These are phyloP conservation scores for Viola odorata DNA, from an alignment of 345 rosid genomes.

Conservation along the genomic window DNA sequence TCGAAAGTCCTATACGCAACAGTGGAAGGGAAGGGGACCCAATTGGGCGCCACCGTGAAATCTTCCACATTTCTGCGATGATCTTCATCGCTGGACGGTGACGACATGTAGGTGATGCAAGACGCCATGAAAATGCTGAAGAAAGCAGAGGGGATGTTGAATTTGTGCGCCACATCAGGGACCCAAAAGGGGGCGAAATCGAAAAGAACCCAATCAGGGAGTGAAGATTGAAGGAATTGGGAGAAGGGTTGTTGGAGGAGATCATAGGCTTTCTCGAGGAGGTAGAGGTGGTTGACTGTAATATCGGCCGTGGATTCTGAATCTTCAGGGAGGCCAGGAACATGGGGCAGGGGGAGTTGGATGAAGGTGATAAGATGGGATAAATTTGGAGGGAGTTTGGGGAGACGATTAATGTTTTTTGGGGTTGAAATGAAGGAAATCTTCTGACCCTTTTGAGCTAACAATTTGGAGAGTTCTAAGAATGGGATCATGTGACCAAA, in stretches of 20 bases:
- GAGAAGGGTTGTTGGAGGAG: constrained; percentile 8
- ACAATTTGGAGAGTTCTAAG: neutral
- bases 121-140: neutral
- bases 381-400: neutral
- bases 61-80: constrained; percentile 30
- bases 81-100: constrained; percentile 13
- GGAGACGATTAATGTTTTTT: constrained; percentile 6
- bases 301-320: constrained; percentile 8
- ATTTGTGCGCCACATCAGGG: neutral
- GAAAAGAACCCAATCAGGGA: constrained; percentile 8
- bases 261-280: constrained; percentile 5
- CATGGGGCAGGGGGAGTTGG: neutral
- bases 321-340: neutral
- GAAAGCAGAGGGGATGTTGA: neutral
- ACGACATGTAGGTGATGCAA: neutral
- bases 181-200: constrained; percentile 7
- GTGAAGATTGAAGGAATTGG: constrained; percentile 1
- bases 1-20: constrained; percentile 31
- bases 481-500: constrained; percentile 3
- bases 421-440: neutral
- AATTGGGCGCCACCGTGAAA: constrained; percentile 38
- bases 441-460: no score
- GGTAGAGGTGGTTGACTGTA: neutral
- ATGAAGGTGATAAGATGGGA: neutral
- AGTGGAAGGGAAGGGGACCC: constrained; percentile 36